Conservation (phyloP, 805 yeast genomes). For the Cyberlindnera lachancei region DNA sequence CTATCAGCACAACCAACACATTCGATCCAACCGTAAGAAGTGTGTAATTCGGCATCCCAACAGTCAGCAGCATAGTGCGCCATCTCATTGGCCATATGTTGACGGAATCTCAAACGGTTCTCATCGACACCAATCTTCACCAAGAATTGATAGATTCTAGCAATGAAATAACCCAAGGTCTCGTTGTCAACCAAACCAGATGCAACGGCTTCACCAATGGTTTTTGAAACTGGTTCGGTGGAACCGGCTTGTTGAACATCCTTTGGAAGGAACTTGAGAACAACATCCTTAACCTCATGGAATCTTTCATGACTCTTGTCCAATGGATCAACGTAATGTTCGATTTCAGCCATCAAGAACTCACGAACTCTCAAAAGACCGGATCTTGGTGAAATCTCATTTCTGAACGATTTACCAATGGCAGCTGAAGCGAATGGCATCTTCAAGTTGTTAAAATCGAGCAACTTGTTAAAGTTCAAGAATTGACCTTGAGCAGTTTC, state of each 20-base stretch:
- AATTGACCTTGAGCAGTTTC: constrained; percentile 99
- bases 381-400: constrained; percentile 97
- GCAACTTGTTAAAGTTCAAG: constrained; percentile 85
- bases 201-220: constrained; percentile 87
- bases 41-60: constrained; percentile 97
- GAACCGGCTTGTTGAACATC: constrained; percentile 82
- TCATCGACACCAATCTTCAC: constrained; percentile 86
- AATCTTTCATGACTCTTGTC: constrained; percentile 81
- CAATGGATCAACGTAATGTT: constrained; percentile 93
- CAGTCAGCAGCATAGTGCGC: constrained; percentile 99
- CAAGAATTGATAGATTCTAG: constrained; percentile 83
- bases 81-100: constrained; percentile 98
- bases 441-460: constrained; percentile 89
- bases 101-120: constrained; percentile 85
- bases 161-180: constrained; percentile 94
- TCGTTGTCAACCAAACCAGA: constrained; percentile 90
- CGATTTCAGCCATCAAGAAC: constrained; percentile 98
- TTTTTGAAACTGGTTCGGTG: constrained; percentile 52
- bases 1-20: constrained; percentile 99
- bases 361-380: constrained; percentile 97
- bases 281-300: constrained; percentile 62
- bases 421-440: constrained; percentile 99
- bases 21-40: constrained; percentile 98
- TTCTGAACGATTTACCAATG: constrained; percentile 97
- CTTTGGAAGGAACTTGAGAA: constrained; percentile 76